These are phyloP conservation scores for Pichia nanzhaoensis DNA, from an alignment of 805 yeast genomes.

Conservation along the genomic window DNA sequence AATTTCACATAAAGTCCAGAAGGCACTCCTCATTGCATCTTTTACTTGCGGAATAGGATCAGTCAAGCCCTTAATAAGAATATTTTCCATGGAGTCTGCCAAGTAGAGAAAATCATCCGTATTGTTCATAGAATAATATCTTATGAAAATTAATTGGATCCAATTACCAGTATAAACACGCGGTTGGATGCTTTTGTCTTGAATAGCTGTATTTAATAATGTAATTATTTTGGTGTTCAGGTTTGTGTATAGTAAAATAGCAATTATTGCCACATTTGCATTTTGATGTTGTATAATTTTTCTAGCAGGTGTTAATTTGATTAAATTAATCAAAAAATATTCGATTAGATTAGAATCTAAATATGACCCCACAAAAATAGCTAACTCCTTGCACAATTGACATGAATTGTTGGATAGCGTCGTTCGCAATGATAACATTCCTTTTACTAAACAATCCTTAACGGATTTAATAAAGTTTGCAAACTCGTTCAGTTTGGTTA, in stretches of 20 bases:
- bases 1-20: slow-evolving; percentile 56
- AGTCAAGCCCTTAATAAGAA: slow-evolving; percentile 52
- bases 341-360: slow-evolving; percentile 46
- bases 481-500: slow-evolving; percentile 4
- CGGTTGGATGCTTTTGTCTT: slow-evolving; percentile 68
- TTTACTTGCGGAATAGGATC: slow-evolving; percentile 82
- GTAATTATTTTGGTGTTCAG: slow-evolving; percentile 45
- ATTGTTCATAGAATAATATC: slow-evolving; percentile 35
- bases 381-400: slow-evolving; percentile 65
- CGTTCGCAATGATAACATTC: slow-evolving; percentile 71
- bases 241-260: slow-evolving; percentile 49
- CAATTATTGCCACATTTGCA: slow-evolving; percentile 49
- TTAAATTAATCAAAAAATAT: slow-evolving; percentile 37
- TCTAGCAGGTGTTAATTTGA: slow-evolving; percentile 51
- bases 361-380: slow-evolving; percentile 32
- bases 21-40: slow-evolving; percentile 64
- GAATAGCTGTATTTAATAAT: slow-evolving; percentile 43
- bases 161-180: slow-evolving; percentile 64
- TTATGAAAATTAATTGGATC: slow-evolving; percentile 54
- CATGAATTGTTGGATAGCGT: slow-evolving; percentile 73
- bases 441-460: slow-evolving; percentile 57
- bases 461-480: slow-evolving; percentile 30
- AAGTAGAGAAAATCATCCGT: slow-evolving; percentile 25
- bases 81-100: slow-evolving; percentile 41
- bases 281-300: slow-evolving; percentile 58